A percentile compares a stretch with the other conserved stretches of the same genome.
These are phyloP conservation scores for Diaporthe sp. DNA, from an alignment of 2,329 filamentous ascomycete species.

Conservation along the genomic window DNA sequence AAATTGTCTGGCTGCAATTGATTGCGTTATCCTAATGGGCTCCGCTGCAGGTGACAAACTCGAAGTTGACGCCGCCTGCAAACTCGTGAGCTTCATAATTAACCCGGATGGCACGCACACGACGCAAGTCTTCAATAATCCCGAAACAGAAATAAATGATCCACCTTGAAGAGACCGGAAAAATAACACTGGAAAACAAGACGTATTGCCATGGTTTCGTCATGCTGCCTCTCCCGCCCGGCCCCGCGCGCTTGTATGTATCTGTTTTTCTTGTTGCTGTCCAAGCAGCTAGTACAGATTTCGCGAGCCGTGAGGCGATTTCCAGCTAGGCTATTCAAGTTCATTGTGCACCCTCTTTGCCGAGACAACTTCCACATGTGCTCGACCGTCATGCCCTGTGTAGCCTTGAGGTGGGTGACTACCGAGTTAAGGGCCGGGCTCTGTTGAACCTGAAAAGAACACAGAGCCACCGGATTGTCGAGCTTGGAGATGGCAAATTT, in stretches of 20 bases:
- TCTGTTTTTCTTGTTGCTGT: too few species aligned
- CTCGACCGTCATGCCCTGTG: neutral
- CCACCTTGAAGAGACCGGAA: too few species aligned
- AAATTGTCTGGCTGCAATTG: neutral
- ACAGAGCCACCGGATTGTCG: neutral
- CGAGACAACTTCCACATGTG: conserved; percentile 25
- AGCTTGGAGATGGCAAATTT: neutral
- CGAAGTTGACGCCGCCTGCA: neutral
- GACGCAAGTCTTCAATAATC: neutral
- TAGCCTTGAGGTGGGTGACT: neutral
- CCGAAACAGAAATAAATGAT: too few species aligned
- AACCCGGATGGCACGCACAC: accelerated
- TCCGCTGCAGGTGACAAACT: neutral
- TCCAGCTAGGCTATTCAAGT: neutral
- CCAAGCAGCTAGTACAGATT: neutral
- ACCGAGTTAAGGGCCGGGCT: neutral
- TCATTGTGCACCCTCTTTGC: conserved; percentile 2
- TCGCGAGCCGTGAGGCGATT: neutral
- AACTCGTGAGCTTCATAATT: neutral
- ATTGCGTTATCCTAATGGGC: too few species aligned
- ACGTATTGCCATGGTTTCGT: neutral
- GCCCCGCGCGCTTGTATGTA: neutral
- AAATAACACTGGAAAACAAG: too few species aligned
- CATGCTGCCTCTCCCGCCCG: neutral
- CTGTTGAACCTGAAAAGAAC: conserved; percentile 8